These are phyloP conservation scores for Plasmopara halstedii DNA, from an alignment of 352 stramenopile genomes.

Conservation along the genomic window DNA sequence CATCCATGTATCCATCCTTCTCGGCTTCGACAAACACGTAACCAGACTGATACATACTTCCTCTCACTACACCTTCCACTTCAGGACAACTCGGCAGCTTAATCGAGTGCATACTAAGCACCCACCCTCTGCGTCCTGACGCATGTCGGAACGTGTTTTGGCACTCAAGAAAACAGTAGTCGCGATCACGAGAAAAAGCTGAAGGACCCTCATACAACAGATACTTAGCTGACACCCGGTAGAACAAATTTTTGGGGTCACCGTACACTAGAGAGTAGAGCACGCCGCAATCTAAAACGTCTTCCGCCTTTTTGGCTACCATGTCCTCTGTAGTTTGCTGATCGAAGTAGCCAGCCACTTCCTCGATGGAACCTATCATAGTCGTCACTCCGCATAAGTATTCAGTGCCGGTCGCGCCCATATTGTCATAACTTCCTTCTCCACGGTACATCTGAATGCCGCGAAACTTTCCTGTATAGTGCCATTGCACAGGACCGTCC, in stretches of 20 bases:
- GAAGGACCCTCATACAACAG: slow-evolving; percentile 48
- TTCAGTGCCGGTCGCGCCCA: slow-evolving; percentile 31
- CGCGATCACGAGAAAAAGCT: slow-evolving; percentile 45
- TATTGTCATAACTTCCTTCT: slow-evolving; percentile 41
- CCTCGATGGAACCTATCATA: slow-evolving; percentile 61
- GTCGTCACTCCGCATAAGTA: slow-evolving; percentile 71
- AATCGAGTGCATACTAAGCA: slow-evolving; percentile 80
- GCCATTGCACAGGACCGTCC: slow-evolving; percentile 63
- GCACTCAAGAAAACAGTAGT: slow-evolving; percentile 74
- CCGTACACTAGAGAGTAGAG: slow-evolving; percentile 50
- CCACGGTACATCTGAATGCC: slow-evolving; percentile 80
- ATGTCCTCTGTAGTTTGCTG: slow-evolving; percentile 54
- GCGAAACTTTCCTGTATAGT: slow-evolving; percentile 65
- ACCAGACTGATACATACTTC: slow-evolving; percentile 77
- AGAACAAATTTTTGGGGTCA: slow-evolving; percentile 42
- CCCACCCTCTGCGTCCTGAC: slow-evolving; percentile 57
- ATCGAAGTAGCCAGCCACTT: slow-evolving; percentile 62
- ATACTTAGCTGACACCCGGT: slow-evolving; percentile 69
- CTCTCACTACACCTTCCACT: slow-evolving; percentile 57
- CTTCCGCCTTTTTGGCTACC: slow-evolving; percentile 47
- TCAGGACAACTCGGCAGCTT: slow-evolving; percentile 68
- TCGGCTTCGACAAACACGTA: slow-evolving; percentile 78
- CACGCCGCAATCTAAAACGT: slow-evolving; percentile 59
- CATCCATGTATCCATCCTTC: slow-evolving; percentile 67
- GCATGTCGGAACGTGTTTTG: slow-evolving; percentile 75